Percentiles rank a stretch among this genome's conserved stretches.
Evolutionary conservation across 306 rosid genomes (phyloP).

Genomic region (Carpinus viminea): DNA sequence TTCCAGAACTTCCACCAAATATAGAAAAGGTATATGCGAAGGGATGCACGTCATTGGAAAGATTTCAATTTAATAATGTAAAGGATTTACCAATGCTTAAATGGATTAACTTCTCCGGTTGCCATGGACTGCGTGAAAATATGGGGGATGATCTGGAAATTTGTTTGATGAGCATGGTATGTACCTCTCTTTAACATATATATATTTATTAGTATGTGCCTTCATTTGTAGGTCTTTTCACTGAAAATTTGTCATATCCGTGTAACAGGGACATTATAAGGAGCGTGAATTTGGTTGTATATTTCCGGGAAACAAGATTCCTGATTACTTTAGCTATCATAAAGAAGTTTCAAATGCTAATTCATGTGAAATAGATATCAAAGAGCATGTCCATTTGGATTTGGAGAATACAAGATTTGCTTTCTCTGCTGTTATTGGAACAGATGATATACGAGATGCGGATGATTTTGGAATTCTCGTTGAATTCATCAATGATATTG

Average conservation of each 20-base stretch:
- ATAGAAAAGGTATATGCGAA: too few species aligned
- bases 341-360: too few species aligned
- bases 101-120: not conserved
- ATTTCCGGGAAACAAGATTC: not conserved
- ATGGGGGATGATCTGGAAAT: not conserved
- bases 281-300: not conserved
- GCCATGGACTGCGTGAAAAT: not conserved
- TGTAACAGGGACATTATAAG: not conserved
- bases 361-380: not conserved
- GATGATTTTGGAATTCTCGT: accelerated
- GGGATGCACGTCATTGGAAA: too few species aligned
- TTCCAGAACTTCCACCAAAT: too few species aligned
- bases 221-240: not conserved
- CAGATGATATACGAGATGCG: not conserved
- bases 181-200: not conserved
- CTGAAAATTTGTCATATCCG: not conserved
- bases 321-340: not conserved
- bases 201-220: too few species aligned
- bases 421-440: not conserved
- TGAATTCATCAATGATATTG: too few species aligned
- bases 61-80: not conserved
- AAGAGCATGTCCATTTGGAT: not conserved
- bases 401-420: not conserved
- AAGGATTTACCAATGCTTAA: not conserved
- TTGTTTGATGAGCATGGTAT: not conserved